phyloP scores from a whole-genome alignment of 2,329 filamentous ascomycete genomes.

The Neofusicoccum parvum region DNA sequence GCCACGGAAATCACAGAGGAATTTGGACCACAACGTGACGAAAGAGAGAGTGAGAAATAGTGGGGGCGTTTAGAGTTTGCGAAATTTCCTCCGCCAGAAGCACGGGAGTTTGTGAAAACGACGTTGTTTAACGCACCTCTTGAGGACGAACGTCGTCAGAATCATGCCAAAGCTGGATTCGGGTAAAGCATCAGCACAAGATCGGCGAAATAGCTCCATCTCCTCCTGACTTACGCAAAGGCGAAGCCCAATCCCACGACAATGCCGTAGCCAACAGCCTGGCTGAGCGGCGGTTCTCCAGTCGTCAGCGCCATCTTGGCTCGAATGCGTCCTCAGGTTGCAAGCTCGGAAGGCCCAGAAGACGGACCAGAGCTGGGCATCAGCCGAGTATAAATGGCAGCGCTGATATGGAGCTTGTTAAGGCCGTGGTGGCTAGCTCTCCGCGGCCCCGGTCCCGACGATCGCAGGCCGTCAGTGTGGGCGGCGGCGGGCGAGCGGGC shows the following conservation, averaged over 20 bases:
- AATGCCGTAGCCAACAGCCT: constrained; percentile 76
- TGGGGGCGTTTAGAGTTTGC: not conserved
- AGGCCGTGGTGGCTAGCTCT: not conserved
- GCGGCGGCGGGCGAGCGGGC: not conserved
- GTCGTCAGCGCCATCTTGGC: constrained; percentile 2
- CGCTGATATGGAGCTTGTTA: not conserved
- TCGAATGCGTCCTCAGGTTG: not conserved
- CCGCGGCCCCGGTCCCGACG: not conserved
- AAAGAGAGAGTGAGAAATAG: not conserved
- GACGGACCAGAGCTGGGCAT: not conserved
- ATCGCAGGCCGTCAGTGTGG: not conserved
- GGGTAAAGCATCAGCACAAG: constrained; percentile 21
- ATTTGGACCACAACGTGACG: too few species aligned
- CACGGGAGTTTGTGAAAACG: not conserved
- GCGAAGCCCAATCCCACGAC: constrained; percentile 72
- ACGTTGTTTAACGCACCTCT: constrained; percentile 48
- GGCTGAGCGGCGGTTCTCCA: constrained; percentile 41
- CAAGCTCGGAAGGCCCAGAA: not conserved
- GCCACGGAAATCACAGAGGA: too few species aligned
- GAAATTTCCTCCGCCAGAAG: too few species aligned
- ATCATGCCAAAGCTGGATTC: constrained; percentile 65
- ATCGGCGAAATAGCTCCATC: too few species aligned
- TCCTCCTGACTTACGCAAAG: constrained; percentile 57
- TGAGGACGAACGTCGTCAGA: constrained; percentile 69
- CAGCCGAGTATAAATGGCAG: not conserved